Percentiles rank a stretch among this genome's conserved stretches.
phyloP scores from a whole-genome alignment of 1,139 yeast species.

The Blastobotrys persicus region DNA sequence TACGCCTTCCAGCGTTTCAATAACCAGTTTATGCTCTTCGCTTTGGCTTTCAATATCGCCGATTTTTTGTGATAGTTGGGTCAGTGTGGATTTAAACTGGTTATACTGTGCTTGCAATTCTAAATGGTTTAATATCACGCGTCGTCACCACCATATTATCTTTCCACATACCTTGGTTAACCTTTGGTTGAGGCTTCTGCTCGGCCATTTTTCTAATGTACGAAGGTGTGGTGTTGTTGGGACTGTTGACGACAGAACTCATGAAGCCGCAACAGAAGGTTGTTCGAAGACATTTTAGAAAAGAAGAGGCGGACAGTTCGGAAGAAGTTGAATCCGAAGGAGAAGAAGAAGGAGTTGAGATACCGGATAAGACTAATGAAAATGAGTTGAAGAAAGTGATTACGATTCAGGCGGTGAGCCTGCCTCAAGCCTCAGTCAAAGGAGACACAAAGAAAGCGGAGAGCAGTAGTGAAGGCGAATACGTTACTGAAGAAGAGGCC shows the following conservation, averaged over 20 bases:
- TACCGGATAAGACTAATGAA: too few relatives aligned
- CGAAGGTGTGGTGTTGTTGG: neutral
- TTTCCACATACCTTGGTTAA: constrained; percentile 24
- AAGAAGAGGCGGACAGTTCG: constrained; percentile 9
- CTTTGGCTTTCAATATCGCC: constrained; percentile 43
- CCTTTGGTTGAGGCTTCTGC: constrained; percentile 23
- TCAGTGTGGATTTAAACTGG: constrained; percentile 39
- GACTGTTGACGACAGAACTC: neutral
- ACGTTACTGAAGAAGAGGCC: constrained; percentile 17
- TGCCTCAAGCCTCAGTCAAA: neutral
- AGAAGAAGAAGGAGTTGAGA: too few relatives aligned
- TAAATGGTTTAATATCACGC: constrained; percentile 8
- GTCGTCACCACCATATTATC: too few relatives aligned
- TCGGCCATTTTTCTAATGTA: constrained; percentile 24
- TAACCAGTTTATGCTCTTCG: constrained; percentile 41
- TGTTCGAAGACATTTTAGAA: neutral
- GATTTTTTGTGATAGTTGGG: constrained; percentile 40
- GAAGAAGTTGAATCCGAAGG: constrained; percentile 15
- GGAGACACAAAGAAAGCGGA: constrained; percentile 10
- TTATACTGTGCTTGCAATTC: constrained; percentile 45
- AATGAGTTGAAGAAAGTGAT: too few relatives aligned
- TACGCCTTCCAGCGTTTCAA: constrained; percentile 52
- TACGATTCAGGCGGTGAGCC: constrained; percentile 2
- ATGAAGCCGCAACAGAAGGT: neutral
- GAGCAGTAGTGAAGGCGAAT: constrained; percentile 10